Conservation (phyloP, 177 flowering plant genomes). For the Vitis hybrid region DNA sequence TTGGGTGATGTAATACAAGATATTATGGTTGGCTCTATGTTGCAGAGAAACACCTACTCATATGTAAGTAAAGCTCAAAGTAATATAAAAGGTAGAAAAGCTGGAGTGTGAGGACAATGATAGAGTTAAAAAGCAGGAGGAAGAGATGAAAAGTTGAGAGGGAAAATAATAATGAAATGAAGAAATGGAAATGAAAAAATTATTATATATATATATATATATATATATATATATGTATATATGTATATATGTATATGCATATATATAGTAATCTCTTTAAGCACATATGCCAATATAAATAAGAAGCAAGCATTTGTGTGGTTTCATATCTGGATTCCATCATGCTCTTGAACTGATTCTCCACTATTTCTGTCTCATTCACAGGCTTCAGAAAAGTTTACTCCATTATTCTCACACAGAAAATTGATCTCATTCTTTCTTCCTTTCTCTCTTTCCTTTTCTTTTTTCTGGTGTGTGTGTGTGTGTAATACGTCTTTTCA, state of each 20-base stretch:
- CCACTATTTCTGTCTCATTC: constrained; percentile 15
- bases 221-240: too few species aligned
- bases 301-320: neutral
- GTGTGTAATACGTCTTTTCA: too few species aligned
- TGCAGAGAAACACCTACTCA: too few species aligned
- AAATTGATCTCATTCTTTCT: neutral
- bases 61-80: too few species aligned
- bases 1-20: too few species aligned
- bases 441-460: neutral
- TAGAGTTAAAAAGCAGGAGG: neutral
- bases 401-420: constrained; percentile 4
- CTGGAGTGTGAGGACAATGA: too few species aligned
- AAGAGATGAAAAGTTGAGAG: neutral
- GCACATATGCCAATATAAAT: constrained; percentile 6
- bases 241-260: neutral
- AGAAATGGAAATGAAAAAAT: neutral
- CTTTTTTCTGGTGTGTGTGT: neutral
- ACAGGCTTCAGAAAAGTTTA: neutral
- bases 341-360: constrained; percentile 9
- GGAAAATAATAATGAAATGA: too few species aligned
- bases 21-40: too few species aligned
- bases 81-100: too few species aligned
- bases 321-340: constrained; percentile 32
- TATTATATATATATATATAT: too few species aligned
- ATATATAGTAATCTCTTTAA: constrained; percentile 1